Percentiles rank a stretch among this genome's conserved stretches.
Evolutionary conservation across 306 rosid species (phyloP).

Genomic region (Citrullus colocynthis): DNA sequence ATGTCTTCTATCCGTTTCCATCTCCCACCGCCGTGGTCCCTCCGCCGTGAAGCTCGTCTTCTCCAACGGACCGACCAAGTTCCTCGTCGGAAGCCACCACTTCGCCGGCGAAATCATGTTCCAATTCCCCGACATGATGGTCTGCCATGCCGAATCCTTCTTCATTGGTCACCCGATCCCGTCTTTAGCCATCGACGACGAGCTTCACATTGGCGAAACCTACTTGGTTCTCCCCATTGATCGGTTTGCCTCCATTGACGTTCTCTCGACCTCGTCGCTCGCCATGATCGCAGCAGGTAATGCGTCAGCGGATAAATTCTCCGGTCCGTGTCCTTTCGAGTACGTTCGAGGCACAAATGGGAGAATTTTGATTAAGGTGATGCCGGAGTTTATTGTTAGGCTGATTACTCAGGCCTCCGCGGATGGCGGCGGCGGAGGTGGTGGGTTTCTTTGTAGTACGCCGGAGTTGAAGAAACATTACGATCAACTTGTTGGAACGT

Average conservation of each 20-base stretch:
- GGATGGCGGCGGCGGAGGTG: not conserved
- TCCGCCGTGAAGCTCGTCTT: conserved; percentile 36
- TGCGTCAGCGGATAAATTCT: conserved; percentile 27
- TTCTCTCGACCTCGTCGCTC: conserved; percentile 43
- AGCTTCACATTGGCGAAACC: conserved; percentile 57
- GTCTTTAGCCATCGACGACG: conserved; percentile 46
- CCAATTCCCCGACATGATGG: conserved; percentile 69
- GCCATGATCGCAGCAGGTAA: conserved; percentile 19
- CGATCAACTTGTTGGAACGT: conserved; percentile 51
- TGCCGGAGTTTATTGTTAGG: conserved; percentile 54
- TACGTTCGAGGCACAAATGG: conserved; percentile 49
- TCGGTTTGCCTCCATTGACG: conserved; percentile 21
- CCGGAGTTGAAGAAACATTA: conserved; percentile 88
- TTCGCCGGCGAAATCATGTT: conserved; percentile 82
- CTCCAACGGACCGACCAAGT: conserved; percentile 37
- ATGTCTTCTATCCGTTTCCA: conserved; percentile 16
- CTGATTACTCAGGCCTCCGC: conserved; percentile 17
- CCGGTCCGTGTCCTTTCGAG: conserved; percentile 60
- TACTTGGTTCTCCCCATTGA: conserved; percentile 84
- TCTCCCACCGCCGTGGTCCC: not conserved
- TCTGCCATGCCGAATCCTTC: conserved; percentile 75
- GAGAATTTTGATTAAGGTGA: conserved; percentile 53
- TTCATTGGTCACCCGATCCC: conserved; percentile 73
- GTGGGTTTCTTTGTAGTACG: conserved; percentile 50
- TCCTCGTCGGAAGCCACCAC: conserved; percentile 33